Percentiles rank a stretch among this genome's conserved stretches.
Conservation (phyloP, 768 basidiomycete genomes). For the Auriculariales sp. region DNA sequence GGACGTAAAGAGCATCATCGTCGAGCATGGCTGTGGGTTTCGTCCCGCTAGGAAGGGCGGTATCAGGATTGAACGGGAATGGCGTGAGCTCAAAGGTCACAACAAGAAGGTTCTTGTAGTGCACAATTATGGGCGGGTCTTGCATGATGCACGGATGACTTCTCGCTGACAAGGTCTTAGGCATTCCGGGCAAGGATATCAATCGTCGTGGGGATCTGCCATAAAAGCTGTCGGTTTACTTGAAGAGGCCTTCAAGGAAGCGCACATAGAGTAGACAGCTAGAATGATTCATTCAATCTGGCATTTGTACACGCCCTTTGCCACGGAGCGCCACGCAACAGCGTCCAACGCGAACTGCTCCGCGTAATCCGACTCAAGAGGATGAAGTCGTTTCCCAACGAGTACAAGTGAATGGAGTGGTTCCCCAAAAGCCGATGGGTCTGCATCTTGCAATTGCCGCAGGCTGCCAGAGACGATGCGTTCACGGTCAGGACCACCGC, state of each 20-base stretch:
- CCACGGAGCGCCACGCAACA: conserved; percentile 51
- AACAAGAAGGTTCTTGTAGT: conserved; percentile 7
- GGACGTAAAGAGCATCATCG: conserved; percentile 22
- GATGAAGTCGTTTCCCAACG: conserved; percentile 81
- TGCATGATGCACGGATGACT: neutral
- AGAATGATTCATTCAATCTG: conserved; percentile 1
- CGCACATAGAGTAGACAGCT: no score
- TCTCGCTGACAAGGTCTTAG: neutral
- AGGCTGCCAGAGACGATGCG: conserved; percentile 79
- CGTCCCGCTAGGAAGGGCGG: conserved; percentile 58
- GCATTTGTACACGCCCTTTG: conserved; percentile 39
- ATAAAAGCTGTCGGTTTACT: conserved; percentile 9
- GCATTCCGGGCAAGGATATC: conserved; percentile 14
- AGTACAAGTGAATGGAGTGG: conserved; percentile 88
- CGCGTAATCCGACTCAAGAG: conserved; percentile 84
- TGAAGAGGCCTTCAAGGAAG: neutral
- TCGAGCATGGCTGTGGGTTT: conserved; percentile 40
- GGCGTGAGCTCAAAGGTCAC: conserved; percentile 5
- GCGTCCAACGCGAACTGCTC: conserved; percentile 56
- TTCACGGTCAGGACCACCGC: conserved; percentile 50
- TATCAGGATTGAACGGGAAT: conserved; percentile 39
- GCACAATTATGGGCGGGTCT: conserved; percentile 14
- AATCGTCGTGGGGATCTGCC: conserved; percentile 14
- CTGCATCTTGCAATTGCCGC: conserved; percentile 46
- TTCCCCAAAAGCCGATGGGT: conserved; percentile 57